Evolutionary conservation across 225 moss, liverwort and hornwort genomes (phyloP), one percentile per base, ranked within the genome.

Genomic region (Lunularia cruciata): DNA sequence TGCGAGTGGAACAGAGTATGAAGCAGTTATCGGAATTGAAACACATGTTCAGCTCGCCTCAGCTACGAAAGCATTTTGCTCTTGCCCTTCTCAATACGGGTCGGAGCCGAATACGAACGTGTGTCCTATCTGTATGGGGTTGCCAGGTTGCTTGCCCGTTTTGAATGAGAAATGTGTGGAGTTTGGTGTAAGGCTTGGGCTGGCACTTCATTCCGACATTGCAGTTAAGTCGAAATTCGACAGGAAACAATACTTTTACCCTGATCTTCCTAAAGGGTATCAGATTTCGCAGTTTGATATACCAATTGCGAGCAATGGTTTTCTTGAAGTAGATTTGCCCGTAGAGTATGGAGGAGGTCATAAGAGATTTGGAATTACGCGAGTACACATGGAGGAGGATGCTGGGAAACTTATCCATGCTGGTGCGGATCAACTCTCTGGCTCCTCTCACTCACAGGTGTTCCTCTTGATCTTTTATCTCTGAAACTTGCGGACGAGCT

Each of bases 211-310:
- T 54, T 89, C 89, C 6, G 65, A 77, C 42, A 86, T 98, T 39
- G 86, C 96, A 3, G 76, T 89, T 26, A 85, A 77, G 59, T 93
- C 93, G 23, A 98, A 98, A 79, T 98, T 93, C 59, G 96, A 98
- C 65, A 72, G 96, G 65, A 98, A 98, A 85, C 96, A 98, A 86
- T 98, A 98, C 45, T 98, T 98, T 67, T 98, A 98, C 75, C 90
- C 96, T 34, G 96, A 98, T 75, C 87, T 98, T 48, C 96, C 96
- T 0, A 98, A 98, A 77, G 93, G 96, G 0, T 98, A 98, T 45
- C 96, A 98, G 57, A 98, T 93, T 49, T 93, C 93, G 14, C 96
- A 98, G 63, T 98, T 90, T 45, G 93, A 98, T 60, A 71, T 93
- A n/a, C 96, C 96, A 57, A 87, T 93, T 33, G 96, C 96, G 1